phyloP scores from a whole-genome alignment of 139 green algal species.

The Astrephomene gubernaculifera region DNA sequence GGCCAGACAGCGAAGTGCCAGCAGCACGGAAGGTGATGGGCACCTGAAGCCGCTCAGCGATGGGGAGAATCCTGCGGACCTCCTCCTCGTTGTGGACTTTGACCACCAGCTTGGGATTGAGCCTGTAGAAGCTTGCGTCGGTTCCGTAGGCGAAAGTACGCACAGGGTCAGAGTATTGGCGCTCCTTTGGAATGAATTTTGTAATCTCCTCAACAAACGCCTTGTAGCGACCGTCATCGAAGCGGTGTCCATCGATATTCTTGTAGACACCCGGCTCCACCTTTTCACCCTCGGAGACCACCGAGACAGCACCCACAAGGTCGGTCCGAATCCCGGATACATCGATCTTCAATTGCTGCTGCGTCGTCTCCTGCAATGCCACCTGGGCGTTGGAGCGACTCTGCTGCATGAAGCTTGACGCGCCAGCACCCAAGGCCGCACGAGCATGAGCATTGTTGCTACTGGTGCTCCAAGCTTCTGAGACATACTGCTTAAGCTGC shows the following conservation, averaged over 20 bases:
- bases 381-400: conserved; percentile 29
- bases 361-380: conserved; percentile 30
- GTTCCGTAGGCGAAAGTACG: conserved; percentile 92
- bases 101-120: conserved; percentile 87
- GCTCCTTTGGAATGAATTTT: conserved; percentile 82
- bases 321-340: conserved; percentile 69
- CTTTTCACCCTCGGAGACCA: conserved; percentile 55
- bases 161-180: conserved; percentile 90
- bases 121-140: conserved; percentile 95
- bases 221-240: conserved; percentile 93
- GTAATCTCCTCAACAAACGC: conserved; percentile 88
- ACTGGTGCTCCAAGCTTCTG: conserved; percentile 15
- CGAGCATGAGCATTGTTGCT: not conserved
- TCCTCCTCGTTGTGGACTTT: conserved; percentile 93
- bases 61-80: conserved; percentile 86
- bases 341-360: conserved; percentile 5
- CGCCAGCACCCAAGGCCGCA: not conserved
- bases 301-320: conserved; percentile 71
- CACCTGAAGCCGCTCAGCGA: conserved; percentile 87
- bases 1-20: conserved; percentile 93
- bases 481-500: conserved; percentile 24
- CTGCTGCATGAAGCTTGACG: not conserved
- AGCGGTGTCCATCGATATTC: conserved; percentile 58
- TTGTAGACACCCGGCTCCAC: conserved; percentile 67
- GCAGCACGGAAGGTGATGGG: conserved; percentile 96